Evolutionary conservation across 1,284 basidiomycete species (phyloP).

Genomic region (Chalciporus sp.): DNA sequence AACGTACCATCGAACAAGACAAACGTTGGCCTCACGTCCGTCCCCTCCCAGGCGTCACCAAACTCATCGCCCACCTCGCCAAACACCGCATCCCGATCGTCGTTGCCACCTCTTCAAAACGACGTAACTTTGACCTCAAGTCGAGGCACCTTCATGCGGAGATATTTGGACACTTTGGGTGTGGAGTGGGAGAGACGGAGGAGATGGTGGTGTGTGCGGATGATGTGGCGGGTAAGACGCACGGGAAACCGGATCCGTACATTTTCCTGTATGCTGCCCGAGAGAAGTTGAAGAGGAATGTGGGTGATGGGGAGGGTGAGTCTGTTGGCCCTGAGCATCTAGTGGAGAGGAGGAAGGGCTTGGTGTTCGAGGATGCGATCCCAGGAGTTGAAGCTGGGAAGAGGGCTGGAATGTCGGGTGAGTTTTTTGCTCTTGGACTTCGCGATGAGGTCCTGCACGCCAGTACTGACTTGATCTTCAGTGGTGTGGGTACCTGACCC

Average conservation of each 20-base stretch:
- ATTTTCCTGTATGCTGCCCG: constrained; percentile 72
- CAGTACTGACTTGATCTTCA: constrained; percentile 32
- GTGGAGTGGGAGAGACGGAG: constrained; percentile 30
- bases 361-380: constrained; percentile 78
- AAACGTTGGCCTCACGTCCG: constrained; percentile 64
- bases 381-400: constrained; percentile 75
- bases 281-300: constrained; percentile 52
- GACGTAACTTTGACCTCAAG: constrained; percentile 67
- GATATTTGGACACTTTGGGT: constrained; percentile 46
- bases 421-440: constrained; percentile 24
- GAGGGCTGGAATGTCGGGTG: constrained; percentile 79
- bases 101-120: constrained; percentile 71
- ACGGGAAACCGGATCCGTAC: constrained; percentile 75
- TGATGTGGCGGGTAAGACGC: constrained; percentile 48
- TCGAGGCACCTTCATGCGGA: constrained; percentile 57
- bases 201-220: constrained; percentile 69
- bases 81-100: constrained; percentile 70
- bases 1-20: constrained; percentile 62
- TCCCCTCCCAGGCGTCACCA: constrained; percentile 67
- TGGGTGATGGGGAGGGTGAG: constrained; percentile 50
- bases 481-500: constrained; percentile 80
- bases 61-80: constrained; percentile 67
- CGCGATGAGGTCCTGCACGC: background rate
- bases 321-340: constrained; percentile 42
- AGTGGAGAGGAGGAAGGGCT: constrained; percentile 55